Conservation (phyloP, 495 filamentous ascomycete species). For the Aspergillus egyptiacus region DNA sequence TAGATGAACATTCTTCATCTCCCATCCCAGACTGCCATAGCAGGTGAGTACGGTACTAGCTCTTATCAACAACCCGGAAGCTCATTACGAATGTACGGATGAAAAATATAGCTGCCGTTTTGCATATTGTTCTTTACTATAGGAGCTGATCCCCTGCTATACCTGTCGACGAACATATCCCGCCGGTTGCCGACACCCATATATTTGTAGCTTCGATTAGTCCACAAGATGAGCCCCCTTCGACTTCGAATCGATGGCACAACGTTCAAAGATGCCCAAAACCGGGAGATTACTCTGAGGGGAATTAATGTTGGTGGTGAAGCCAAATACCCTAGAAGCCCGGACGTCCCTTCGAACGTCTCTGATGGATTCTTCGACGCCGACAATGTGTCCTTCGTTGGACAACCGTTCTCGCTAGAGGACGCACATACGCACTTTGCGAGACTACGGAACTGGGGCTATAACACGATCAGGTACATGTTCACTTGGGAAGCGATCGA, state of each 20-base stretch:
- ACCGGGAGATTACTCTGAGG: slow-evolving; percentile 61
- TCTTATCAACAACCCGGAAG: background rate
- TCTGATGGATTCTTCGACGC: slow-evolving; percentile 81
- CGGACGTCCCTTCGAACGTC: slow-evolving; percentile 75
- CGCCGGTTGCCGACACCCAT: background rate
- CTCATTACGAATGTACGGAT: background rate
- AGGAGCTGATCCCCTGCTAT: background rate
- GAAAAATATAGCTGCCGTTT: background rate
- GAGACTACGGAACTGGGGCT: slow-evolving; percentile 80
- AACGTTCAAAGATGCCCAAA: slow-evolving; percentile 65
- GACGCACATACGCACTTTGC: slow-evolving; percentile 86
- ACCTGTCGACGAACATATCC: too few relatives aligned
- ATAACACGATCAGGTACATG: slow-evolving; percentile 92
- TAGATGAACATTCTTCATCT: background rate
- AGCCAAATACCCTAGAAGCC: slow-evolving; percentile 65
- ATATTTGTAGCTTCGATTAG: background rate
- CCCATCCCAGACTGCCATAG: background rate
- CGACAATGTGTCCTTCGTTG: slow-evolving; percentile 85
- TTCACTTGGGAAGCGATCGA: slow-evolving; percentile 99
- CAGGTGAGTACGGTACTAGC: background rate
- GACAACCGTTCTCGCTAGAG: slow-evolving; percentile 71
- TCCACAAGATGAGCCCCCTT: slow-evolving; percentile 31
- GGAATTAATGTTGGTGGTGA: slow-evolving; percentile 67
- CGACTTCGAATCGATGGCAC: slow-evolving; percentile 73
- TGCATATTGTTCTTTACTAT: background rate